Evolutionary conservation across 148 eudicot species (phyloP), one percentile per base, ranked within the genome.

Genomic region (Chenopodium berlandieri): DNA sequence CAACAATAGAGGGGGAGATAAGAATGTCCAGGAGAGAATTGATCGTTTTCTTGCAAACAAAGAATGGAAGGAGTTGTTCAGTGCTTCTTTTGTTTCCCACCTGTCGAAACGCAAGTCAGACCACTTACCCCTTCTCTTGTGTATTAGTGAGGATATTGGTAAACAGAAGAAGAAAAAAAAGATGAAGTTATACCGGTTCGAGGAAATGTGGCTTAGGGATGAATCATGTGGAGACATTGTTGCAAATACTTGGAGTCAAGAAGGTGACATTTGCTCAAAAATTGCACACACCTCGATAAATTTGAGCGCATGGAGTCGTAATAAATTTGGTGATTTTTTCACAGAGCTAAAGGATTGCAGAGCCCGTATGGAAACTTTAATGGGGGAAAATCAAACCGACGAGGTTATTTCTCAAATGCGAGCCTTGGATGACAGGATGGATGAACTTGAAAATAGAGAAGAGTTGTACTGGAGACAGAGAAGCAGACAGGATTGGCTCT

Each of bases 221-320:
- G 62, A 56, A 0, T 0, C 3, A 0, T 13, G 62, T 56, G 62
- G 4, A 0, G 16, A 56, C 6, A 17, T 56, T 13, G 62, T 56
- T 2, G 1, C 19, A 0, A 14, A 13, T 0, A 1, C 62, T 2
- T 56, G 62, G 62, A 0, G 0, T 11, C 0, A 0, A 14, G 62
- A 1, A 0, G 17, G 16, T 16, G 62, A 4, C 0, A 16, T 13
- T 0, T 4, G 17, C 44, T 37, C 44, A 17, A 56, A 56, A 13
- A 12, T 56, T 0, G 20, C 19, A 1, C 4, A 3, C 0, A 11
- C 17, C 0, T 14, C 62, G 0, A 56, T 0, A 0, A 56, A 16
- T 2, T 17, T 56, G 20, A 56, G 62, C 0, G 16, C 5, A 0
- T 56, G 62, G 62, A 56, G 62, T 0, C 3, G 17, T 0, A 16